Conservation (phyloP, 495 filamentous ascomycete genomes). For the Penicillium mononematosum region DNA sequence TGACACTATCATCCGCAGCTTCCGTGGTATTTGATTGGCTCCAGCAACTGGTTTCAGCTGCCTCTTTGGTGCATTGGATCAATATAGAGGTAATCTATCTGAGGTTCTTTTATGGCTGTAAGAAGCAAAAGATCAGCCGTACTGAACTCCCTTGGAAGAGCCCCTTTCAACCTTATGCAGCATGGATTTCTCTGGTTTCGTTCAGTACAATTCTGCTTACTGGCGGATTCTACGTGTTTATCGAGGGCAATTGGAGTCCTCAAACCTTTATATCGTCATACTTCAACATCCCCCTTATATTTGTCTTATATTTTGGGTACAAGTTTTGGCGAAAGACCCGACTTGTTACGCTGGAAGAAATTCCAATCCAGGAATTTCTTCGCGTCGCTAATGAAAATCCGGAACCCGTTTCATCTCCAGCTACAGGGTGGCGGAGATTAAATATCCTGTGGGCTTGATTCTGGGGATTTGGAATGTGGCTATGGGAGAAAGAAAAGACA, state of each 20-base stretch:
- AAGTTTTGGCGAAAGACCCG: slow-evolving; percentile 52
- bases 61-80: slow-evolving; percentile 52
- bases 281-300: slow-evolving; percentile 51
- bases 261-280: slow-evolving; percentile 23
- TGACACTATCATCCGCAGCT: slow-evolving; percentile 47
- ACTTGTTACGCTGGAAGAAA: slow-evolving; percentile 46
- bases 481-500: not conserved
- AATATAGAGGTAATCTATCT: slow-evolving; percentile 50
- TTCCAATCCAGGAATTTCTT: slow-evolving; percentile 24
- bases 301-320: slow-evolving; percentile 48
- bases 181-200: slow-evolving; percentile 43
- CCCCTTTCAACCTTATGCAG: slow-evolving; percentile 45
- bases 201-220: slow-evolving; percentile 40
- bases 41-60: slow-evolving; percentile 47
- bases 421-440: not conserved
- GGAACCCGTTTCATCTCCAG: slow-evolving; percentile 6
- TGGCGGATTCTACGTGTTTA: slow-evolving; percentile 29
- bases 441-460: slow-evolving; percentile 3
- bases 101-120: slow-evolving; percentile 49
- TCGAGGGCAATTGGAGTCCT: slow-evolving; percentile 42
- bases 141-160: slow-evolving; percentile 46
- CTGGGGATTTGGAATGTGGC: not conserved
- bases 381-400: not conserved
- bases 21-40: slow-evolving; percentile 57
- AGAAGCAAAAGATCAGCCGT: slow-evolving; percentile 39